A percentile compares a stretch with the other conserved stretches of the same genome.
Evolutionary conservation across 257 asterid species (phyloP).

Genomic region (Rhazya stricta): DNA sequence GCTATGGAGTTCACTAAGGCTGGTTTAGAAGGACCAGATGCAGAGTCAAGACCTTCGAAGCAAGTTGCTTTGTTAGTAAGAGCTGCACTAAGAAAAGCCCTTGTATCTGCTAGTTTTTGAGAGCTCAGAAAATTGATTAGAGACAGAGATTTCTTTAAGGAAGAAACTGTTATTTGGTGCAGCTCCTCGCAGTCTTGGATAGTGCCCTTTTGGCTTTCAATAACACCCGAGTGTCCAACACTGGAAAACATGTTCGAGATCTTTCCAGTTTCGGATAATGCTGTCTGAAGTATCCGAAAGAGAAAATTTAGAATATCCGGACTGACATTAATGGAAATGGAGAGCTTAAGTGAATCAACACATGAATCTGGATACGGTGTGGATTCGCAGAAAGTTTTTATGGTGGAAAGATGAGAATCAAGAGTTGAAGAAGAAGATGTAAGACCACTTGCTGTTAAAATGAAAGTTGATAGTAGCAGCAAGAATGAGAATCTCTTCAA

Average conservation of each 20-base stretch:
- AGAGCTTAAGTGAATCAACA: constrained; percentile 48
- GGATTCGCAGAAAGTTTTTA: constrained; percentile 48
- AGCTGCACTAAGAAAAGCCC: constrained; percentile 64
- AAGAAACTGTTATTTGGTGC: constrained; percentile 56
- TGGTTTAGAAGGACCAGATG: constrained; percentile 53
- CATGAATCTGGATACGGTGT: constrained; percentile 66
- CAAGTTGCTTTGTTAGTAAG: constrained; percentile 70
- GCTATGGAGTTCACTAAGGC: constrained; percentile 36
- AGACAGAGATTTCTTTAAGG: constrained; percentile 43
- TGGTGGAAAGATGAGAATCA: constrained; percentile 26
- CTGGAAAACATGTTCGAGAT: constrained; percentile 45
- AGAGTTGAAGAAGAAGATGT: constrained; percentile 21
- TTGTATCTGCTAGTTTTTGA: constrained; percentile 43
- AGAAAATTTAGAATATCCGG: constrained; percentile 49
- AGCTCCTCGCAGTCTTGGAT: constrained; percentile 67
- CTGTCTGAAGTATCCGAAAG: constrained; percentile 53
- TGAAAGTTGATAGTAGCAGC: constrained; percentile 4
- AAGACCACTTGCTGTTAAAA: constrained; percentile 5
- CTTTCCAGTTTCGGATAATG: constrained; percentile 42
- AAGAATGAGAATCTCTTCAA: constrained; percentile 1
- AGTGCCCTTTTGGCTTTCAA: constrained; percentile 66
- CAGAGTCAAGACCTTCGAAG: constrained; percentile 58
- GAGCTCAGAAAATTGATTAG: constrained; percentile 24
- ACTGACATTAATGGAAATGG: constrained; percentile 46
- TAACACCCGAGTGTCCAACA: constrained; percentile 26